Percentiles rank a stretch among this genome's conserved stretches.
phyloP scores from a whole-genome alignment of 169 alveolate genomes.

The Plasmodium sp. region DNA sequence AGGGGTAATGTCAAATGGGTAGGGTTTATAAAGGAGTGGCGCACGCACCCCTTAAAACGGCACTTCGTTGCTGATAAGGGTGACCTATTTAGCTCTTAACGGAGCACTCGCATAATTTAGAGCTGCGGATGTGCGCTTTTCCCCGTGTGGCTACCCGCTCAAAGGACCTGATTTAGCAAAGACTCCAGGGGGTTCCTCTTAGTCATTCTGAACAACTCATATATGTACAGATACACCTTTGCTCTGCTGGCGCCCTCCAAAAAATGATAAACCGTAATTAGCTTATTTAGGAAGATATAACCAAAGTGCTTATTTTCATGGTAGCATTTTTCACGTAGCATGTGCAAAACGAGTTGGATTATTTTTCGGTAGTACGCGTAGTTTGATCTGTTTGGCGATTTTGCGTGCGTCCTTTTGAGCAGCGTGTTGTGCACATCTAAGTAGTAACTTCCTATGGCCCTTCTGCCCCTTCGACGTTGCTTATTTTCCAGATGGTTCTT shows the following conservation, averaged over 20 bases:
- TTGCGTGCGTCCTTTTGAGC: slow-evolving; percentile 9
- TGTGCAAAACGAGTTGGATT: slow-evolving; percentile 18
- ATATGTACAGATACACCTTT: slow-evolving; percentile 51
- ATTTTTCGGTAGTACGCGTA: slow-evolving; percentile 28
- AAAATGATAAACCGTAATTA: slow-evolving; percentile 61
- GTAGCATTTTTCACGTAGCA: slow-evolving; percentile 53
- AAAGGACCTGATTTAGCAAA: slow-evolving; percentile 37
- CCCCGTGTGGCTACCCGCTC: neutral
- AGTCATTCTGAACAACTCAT: slow-evolving; percentile 33
- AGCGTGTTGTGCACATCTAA: slow-evolving; percentile 10
- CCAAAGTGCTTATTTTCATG: slow-evolving; percentile 31
- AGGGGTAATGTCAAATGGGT: neutral
- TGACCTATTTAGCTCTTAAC: neutral
- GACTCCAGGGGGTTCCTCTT: slow-evolving; percentile 24
- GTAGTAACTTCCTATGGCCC: slow-evolving; percentile 1
- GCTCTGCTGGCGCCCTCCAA: slow-evolving; percentile 2
- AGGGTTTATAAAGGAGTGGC: neutral
- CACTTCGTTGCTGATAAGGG: neutral
- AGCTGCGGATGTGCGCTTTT: neutral
- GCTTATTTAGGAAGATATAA: slow-evolving; percentile 58
- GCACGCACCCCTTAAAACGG: neutral
- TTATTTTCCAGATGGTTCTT: neutral
- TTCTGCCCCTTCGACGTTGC: neutral
- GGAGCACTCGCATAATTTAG: neutral
- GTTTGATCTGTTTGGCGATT: slow-evolving; percentile 10